Conservation (phyloP, 352 stramenopile genomes). For the Globisporangium viniferum region DNA sequence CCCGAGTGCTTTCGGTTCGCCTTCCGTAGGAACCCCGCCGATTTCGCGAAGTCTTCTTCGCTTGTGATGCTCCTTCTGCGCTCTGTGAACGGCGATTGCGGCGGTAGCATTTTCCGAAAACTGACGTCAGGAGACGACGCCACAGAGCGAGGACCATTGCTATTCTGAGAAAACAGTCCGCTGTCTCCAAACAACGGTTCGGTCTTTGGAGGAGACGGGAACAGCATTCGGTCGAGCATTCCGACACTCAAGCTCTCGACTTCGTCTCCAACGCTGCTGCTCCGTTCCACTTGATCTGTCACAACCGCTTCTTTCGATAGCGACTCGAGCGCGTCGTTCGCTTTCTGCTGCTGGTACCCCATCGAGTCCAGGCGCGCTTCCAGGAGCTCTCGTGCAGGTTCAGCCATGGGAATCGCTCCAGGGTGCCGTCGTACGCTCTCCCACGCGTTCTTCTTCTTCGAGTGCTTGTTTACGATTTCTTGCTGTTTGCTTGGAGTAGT, state of each 20-base stretch:
- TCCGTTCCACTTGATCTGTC: not conserved
- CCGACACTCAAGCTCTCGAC: conserved; percentile 6
- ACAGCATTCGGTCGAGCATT: conserved; percentile 21
- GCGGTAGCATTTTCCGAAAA: not conserved
- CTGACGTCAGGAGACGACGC: conserved; percentile 2
- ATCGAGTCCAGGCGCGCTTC: conserved; percentile 47
- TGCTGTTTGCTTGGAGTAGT: conserved; percentile 3
- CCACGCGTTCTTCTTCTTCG: conserved; percentile 16
- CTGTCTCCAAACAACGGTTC: conserved; percentile 16
- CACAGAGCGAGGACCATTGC: not conserved
- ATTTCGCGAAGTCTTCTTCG: conserved; percentile 64
- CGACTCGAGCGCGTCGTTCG: conserved; percentile 34
- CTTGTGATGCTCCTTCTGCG: conserved; percentile 48
- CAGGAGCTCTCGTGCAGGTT: conserved; percentile 41
- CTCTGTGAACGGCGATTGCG: conserved; percentile 31
- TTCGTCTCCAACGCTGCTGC: conserved; percentile 1
- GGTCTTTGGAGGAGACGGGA: conserved; percentile 29
- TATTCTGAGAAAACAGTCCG: not conserved
- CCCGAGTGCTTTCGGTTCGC: conserved; percentile 55
- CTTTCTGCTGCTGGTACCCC: conserved; percentile 37
- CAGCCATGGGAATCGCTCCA: conserved; percentile 22
- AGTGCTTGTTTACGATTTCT: not conserved
- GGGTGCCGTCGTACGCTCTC: conserved; percentile 29
- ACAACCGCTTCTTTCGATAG: conserved; percentile 28
- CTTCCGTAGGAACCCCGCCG: conserved; percentile 61